Evolutionary conservation across 2,329 filamentous ascomycete species (phyloP), one percentile per base, ranked within the genome.

Genomic region (Incumbomyces delicatus): DNA sequence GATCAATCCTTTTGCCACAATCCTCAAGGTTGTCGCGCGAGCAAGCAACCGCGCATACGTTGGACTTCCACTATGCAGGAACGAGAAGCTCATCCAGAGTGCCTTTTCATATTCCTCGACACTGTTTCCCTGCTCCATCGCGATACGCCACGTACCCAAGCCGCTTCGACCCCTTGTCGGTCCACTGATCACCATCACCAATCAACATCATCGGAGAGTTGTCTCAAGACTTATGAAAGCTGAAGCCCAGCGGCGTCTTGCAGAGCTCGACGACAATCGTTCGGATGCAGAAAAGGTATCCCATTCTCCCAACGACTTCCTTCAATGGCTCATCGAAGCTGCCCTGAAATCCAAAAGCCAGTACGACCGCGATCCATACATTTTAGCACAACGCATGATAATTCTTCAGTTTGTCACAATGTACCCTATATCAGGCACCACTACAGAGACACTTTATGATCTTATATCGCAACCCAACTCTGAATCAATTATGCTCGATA

Each of bases 121-220:
- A 49, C 68, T 68, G 41, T 67, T 77, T 2, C 55, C 76, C 2
- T 56, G 70, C 39, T 69, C 70, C 48, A 64, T 64, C 48, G 62
- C 72, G 38, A 51, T 74, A n/a, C 61, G 63, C 51, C 59, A 75
- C 46, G 60, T 73, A 1, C 75, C 76, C 0, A 61, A 61, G 6
- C 60, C 71, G 1, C 56, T 78, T 2, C 71, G 75, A 18, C 73
- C 74, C 0, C 50, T 80, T 1, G 46, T 77, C 72, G 72, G 7
- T 66, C 61, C 2, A 53, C 77, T 1, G 52, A 72, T 17, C 56
- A 68, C 2, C 53, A 35, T 39, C 4, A 18, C 5, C n/a, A 39
- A 39, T 13, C n/a, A 39, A 39, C 13, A 22, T 22, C 36, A 39
- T 22, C 36, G 36, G 12, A 18, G 36, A 22, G n/a, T 16, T 16